Conservation (phyloP, 371 early-diverging fungal genomes). For the Mucor circinelloides region DNA sequence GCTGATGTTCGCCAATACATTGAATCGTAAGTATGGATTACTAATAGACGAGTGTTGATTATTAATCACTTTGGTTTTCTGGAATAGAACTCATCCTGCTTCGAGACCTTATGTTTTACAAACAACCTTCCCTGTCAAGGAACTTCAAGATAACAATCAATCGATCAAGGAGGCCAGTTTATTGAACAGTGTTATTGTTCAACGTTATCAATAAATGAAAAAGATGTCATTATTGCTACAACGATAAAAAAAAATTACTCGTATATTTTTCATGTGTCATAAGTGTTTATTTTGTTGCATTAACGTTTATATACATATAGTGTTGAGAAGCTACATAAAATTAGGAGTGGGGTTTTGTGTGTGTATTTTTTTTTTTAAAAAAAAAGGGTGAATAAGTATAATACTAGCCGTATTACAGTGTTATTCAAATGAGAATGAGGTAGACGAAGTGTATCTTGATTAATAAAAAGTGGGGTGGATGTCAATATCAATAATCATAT, state of each 20-base stretch:
- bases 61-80: not conserved
- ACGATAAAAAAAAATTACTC: not conserved
- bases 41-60: not conserved
- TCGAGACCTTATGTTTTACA: slow-evolving; percentile 70
- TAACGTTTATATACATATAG: not conserved
- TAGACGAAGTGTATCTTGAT: not conserved
- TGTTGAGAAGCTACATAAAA: not conserved
- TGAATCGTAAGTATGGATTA: slow-evolving; percentile 53
- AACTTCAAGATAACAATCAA: slow-evolving; percentile 62
- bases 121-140: slow-evolving; percentile 83
- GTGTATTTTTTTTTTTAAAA: not conserved
- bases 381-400: slow-evolving; percentile 5
- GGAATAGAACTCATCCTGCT: slow-evolving; percentile 13
- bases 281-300: not conserved
- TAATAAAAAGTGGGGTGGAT: slow-evolving; percentile 4
- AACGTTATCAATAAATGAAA: slow-evolving; percentile 61
- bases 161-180: slow-evolving; percentile 84
- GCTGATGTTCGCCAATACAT: slow-evolving; percentile 80
- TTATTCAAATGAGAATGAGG: slow-evolving; percentile 10
- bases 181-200: slow-evolving; percentile 85
- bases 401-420: slow-evolving; percentile 2
- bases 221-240: not conserved
- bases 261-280: not conserved
- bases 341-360: not conserved
- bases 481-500: slow-evolving; percentile 3